Conservation (phyloP, 2,329 filamentous ascomycete genomes). For the Aspergillus tamarii region DNA sequence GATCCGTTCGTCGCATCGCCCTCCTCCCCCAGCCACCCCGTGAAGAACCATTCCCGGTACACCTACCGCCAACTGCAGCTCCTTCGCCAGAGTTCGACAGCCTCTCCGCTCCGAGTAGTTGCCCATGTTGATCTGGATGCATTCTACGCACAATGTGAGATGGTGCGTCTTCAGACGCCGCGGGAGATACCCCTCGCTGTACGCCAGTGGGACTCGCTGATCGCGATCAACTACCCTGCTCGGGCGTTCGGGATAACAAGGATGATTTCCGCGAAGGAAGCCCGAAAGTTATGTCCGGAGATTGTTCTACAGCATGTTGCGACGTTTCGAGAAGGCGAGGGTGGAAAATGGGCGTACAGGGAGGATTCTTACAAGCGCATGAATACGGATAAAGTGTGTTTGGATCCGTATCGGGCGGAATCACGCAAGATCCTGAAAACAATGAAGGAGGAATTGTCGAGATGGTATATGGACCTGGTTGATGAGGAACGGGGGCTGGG, state of each 20-base stretch:
- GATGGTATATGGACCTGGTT: constrained; percentile 31
- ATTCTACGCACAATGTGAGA: constrained; percentile 97
- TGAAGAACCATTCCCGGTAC: constrained; percentile 66
- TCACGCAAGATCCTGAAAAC: constrained; percentile 78
- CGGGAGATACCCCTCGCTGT: constrained; percentile 84
- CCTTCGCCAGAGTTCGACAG: constrained; percentile 69
- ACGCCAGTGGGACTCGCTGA: constrained; percentile 93
- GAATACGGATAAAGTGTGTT: constrained; percentile 85
- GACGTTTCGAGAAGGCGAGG: constrained; percentile 90
- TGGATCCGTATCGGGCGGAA: constrained; percentile 88
- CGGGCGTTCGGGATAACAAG: constrained; percentile 77
- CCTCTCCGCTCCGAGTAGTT: constrained; percentile 80
- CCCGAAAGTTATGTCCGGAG: constrained; percentile 81
- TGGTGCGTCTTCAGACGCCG: constrained; percentile 75
- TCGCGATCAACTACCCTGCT: constrained; percentile 94
- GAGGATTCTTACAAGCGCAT: constrained; percentile 79
- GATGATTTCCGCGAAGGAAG: constrained; percentile 78
- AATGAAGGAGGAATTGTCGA: constrained; percentile 74
- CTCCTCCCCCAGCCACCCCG: constrained; percentile 50
- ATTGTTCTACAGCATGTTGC: constrained; percentile 90
- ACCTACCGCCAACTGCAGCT: constrained; percentile 82
- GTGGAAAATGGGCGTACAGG: constrained; percentile 82
- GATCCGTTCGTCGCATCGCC: constrained; percentile 28
- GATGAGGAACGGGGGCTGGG: constrained; percentile 17
- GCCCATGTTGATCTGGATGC: constrained; percentile 95